Base-by-base conservation (phyloP, 768 basidiomycete genomes). In the Amanita fuliginea region DNA sequence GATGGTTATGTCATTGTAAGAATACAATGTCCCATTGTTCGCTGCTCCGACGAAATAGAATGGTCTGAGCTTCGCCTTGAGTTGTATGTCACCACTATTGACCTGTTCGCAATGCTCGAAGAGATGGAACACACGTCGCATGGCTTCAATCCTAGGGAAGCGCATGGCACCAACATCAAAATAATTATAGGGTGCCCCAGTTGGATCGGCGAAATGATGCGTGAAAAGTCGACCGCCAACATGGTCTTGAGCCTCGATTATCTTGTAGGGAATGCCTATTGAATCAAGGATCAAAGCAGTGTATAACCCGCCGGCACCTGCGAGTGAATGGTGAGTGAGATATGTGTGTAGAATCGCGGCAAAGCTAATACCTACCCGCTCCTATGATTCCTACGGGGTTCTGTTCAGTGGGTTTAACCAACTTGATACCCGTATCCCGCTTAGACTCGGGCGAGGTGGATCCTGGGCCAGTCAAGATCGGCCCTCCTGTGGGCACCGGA, bases 91-190 rank as follows among this genome's bases (percentile, higher is more conserved):
- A 35, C 45, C 28, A 18, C 36, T 30, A 36, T 42, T 40, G 13
- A 48, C 32, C 13, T 32, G 32, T 30, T 26, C 49, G 19, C 53
- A 46, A 7, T 35, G 9, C 5, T 50, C 43, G 53, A 63, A 62
- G 42, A 65, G 60, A 39, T 61, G 39, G 41, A 63, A 62, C 14
- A 60, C 54, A 9, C 56, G 61, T 14, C 54, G 46, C 64, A 65
- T 65, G 40, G 55, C 42, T 7, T 50, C 26, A 26, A 57, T 64
- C 3, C 63, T 42, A 8, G 67, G 68, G 48, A 62, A 69, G 34
- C 67, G 62, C 67, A 68, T 69, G 3, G 67, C 68, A 13, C 68
- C 68, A 19, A 65, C 50, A 30, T 60, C 59, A 24, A 22, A 51
- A 21, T 51, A 51, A 22, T 51, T 40, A 30, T 51, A 46, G 6